phyloP scores from a whole-genome alignment of 2,329 filamentous ascomycete species.

The Cordyceps militaris region DNA sequence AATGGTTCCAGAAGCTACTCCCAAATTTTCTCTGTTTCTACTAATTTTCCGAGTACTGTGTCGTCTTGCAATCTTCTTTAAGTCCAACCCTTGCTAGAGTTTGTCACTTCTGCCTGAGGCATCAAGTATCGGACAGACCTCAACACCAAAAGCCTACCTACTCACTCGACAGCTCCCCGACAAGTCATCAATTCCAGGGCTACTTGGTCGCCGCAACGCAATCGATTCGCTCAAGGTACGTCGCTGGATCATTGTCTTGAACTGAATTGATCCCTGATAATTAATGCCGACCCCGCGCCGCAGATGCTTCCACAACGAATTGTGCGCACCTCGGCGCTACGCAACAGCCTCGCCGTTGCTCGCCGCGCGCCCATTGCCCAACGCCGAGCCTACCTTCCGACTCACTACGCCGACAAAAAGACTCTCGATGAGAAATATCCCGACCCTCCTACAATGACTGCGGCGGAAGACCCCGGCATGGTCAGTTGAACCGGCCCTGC shows the following conservation, averaged over 20 bases:
- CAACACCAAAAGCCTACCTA: constrained; percentile 8
- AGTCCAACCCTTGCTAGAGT: constrained; percentile 13
- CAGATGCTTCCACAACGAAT: constrained; percentile 59
- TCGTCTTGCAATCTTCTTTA: neutral
- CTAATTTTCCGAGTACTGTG: neutral
- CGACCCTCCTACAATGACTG: constrained; percentile 40
- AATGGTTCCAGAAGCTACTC: no score
- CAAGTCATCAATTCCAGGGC: constrained; percentile 26
- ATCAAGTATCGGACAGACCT: constrained; percentile 16
- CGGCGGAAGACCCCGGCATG: constrained; percentile 60
- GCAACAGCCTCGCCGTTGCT: constrained; percentile 37
- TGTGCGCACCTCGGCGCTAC: constrained; percentile 40
- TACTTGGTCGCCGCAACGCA: constrained; percentile 29
- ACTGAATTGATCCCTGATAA: neutral
- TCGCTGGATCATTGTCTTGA: neutral
- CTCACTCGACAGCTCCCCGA: constrained; percentile 21
- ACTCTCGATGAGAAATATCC: constrained; percentile 47
- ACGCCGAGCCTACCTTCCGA: constrained; percentile 50
- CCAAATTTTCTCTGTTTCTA: neutral
- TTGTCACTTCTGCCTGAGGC: constrained; percentile 28
- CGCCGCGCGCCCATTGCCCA: constrained; percentile 48
- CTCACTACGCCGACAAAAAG: constrained; percentile 38
- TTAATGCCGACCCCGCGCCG: constrained; percentile 11
- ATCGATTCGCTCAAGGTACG: constrained; percentile 28
- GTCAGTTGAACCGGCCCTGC: constrained; percentile 35